Conservation (phyloP, 1,284 basidiomycete species). For the Marasmius sp. region DNA sequence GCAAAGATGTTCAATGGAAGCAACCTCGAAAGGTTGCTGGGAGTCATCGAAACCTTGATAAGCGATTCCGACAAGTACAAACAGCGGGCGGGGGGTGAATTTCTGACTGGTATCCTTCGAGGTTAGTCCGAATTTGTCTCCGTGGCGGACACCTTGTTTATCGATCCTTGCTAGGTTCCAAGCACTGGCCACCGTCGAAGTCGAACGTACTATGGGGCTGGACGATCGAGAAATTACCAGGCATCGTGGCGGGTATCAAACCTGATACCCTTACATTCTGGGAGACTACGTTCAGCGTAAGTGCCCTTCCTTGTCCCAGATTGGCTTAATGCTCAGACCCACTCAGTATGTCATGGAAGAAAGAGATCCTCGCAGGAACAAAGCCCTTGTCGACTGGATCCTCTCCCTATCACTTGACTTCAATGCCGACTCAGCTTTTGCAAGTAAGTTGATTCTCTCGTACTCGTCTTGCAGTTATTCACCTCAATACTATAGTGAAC, state of each 20-base stretch:
- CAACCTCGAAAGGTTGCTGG: constrained; percentile 53
- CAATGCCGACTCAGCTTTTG: constrained; percentile 75
- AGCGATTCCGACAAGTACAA: constrained; percentile 83
- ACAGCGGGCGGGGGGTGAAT: constrained; percentile 88
- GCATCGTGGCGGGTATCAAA: constrained; percentile 77
- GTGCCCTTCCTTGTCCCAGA: constrained; percentile 16
- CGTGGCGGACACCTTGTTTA: too few relatives aligned
- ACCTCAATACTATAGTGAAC: constrained; percentile 50
- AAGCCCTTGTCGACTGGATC: constrained; percentile 81
- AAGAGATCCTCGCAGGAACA: constrained; percentile 85
- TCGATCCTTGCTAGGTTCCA: constrained; percentile 58
- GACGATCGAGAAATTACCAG: constrained; percentile 69
- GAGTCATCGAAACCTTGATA: constrained; percentile 59
- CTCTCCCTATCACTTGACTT: constrained; percentile 78
- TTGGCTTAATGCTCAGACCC: constrained; percentile 3
- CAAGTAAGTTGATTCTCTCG: constrained; percentile 46
- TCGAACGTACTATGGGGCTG: constrained; percentile 78
- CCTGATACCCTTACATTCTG: constrained; percentile 82
- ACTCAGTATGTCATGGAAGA: constrained; percentile 63
- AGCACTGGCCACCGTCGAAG: constrained; percentile 81
- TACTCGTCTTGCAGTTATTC: background rate
- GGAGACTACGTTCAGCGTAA: constrained; percentile 65
- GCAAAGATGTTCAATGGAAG: constrained; percentile 68
- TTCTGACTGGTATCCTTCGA: constrained; percentile 74
- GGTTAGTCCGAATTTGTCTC: constrained; percentile 36